Evolutionary conservation across 2,329 filamentous ascomycete genomes (phyloP).

Genomic region (Achaetomium macrosporum): DNA sequence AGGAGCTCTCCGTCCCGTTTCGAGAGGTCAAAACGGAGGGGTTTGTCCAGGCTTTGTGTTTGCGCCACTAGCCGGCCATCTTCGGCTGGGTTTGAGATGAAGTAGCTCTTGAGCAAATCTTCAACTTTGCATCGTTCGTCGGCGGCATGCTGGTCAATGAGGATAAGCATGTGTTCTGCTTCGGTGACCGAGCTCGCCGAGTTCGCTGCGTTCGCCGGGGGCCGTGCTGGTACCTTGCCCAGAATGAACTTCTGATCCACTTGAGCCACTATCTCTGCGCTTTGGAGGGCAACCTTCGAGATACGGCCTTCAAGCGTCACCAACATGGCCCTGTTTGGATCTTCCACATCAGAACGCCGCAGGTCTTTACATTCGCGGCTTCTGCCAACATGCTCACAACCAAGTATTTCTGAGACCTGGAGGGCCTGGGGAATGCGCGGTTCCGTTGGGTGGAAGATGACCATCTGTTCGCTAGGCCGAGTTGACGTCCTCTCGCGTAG

Average conservation of each 20-base stretch:
- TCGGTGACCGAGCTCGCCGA: not conserved
- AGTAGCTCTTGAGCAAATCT: slow-evolving; percentile 54
- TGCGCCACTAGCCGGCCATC: slow-evolving; percentile 15
- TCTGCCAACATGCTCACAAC: slow-evolving; percentile 20
- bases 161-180: slow-evolving; percentile 47
- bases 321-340: slow-evolving; percentile 22
- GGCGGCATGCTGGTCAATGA: slow-evolving; percentile 91
- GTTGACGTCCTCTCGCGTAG: slow-evolving; percentile 24
- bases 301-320: slow-evolving; percentile 41
- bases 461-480: slow-evolving; percentile 47
- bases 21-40: slow-evolving; percentile 61
- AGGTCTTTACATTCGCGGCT: slow-evolving; percentile 7
- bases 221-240: slow-evolving; percentile 44
- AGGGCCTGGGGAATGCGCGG: slow-evolving; percentile 39
- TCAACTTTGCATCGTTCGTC: slow-evolving; percentile 85
- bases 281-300: slow-evolving; percentile 54
- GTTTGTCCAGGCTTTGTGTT: slow-evolving; percentile 40
- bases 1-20: slow-evolving; percentile 56
- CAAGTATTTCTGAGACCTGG: slow-evolving; percentile 28
- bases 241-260: slow-evolving; percentile 90
- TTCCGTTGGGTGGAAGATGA: slow-evolving; percentile 57
- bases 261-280: slow-evolving; percentile 67
- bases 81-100: slow-evolving; percentile 25
- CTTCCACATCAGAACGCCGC: slow-evolving; percentile 9
- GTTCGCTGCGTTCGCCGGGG: slow-evolving; percentile 9